These are phyloP conservation scores for Trichophyton mentagrophytes DNA, from an alignment of 2,329 filamentous ascomycete genomes.

Conservation along the genomic window DNA sequence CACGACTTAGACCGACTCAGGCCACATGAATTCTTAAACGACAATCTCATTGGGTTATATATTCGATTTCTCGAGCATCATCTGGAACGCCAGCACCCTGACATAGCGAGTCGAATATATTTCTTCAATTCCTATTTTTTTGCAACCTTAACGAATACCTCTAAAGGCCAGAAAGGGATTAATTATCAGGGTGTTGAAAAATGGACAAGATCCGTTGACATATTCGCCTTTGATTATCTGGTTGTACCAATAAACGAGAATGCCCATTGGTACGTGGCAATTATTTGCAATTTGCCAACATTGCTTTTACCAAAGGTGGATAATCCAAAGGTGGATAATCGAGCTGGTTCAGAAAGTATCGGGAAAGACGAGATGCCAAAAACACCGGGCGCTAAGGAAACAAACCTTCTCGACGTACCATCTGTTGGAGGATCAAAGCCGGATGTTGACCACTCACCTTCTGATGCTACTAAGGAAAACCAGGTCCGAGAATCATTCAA, in stretches of 20 bases:
- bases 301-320: constrained; percentile 4
- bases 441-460: neutral
- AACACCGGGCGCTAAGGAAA: neutral
- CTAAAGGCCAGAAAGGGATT: constrained; percentile 44
- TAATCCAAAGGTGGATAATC: too few species aligned
- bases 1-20: constrained; percentile 55
- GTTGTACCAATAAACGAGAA: constrained; percentile 84
- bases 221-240: constrained; percentile 78
- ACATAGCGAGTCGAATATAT: constrained; percentile 54
- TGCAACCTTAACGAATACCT: constrained; percentile 53
- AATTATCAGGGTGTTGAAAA: constrained; percentile 75
- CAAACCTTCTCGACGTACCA: neutral
- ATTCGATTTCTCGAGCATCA: constrained; percentile 57
- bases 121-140: constrained; percentile 94
- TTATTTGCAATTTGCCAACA: constrained; percentile 76
- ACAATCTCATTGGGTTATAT: constrained; percentile 84
- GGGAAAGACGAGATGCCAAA: neutral
- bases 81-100: constrained; percentile 42
- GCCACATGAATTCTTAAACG: constrained; percentile 78
- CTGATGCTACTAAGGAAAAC: constrained; percentile 16
- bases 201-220: constrained; percentile 77
- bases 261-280: constrained; percentile 84
- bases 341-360: neutral
- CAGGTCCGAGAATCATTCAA: constrained; percentile 17
- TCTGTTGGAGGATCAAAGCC: neutral